Evolutionary conservation across 2,329 filamentous ascomycete species (phyloP), one percentile per base, ranked within the genome.

Genomic region (Botrytis pseudocinerea): DNA sequence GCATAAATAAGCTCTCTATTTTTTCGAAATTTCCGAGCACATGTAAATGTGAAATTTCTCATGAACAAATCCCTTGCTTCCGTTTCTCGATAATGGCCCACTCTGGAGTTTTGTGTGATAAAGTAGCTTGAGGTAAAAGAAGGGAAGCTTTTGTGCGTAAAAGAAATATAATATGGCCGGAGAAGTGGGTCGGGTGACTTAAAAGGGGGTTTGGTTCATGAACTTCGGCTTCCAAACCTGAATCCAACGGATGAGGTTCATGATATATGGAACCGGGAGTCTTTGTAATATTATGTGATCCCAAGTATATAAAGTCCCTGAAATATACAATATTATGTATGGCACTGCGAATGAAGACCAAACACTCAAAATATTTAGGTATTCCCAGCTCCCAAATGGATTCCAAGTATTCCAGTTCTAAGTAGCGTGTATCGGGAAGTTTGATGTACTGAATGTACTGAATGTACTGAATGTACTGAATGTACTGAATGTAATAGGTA

Each of bases 51-150:
- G 2, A 25, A 1, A 1, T 3, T 1, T n/a, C 48, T 14, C 25
- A 51, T n/a, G 12, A 2, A n/a, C 22, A 14, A 51, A n/a, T n/a
- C 10, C 0, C 25, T 51, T 51, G 25, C 48, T 51, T 1, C 4
- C 4, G 25, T 4, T 0, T 12, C 5, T 1, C 0, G 9, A 2
- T 2, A 4, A 10, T 25, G 2, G 9, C 9, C 9, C 10, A 2
- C 8, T 0, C 22, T 0, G 12, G 4, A 51, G 22, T 51, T 14
- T 51, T 14, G 10, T 51, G 48, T n/a, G 48, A 51, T 51, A 12
- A n/a, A n/a, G 1, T n/a, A 51, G 4, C 14, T n/a, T n/a, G 10
- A 51, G 48, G 12, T 51, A 38, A 38, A 38, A 38, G 22, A 6
- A 14, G 0, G 0, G 48, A 4, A 5, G 25, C 4, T 25, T 51